These are phyloP conservation scores for Harringtonia lauricola DNA, from an alignment of 2,329 filamentous ascomycete species.

Conservation along the genomic window DNA sequence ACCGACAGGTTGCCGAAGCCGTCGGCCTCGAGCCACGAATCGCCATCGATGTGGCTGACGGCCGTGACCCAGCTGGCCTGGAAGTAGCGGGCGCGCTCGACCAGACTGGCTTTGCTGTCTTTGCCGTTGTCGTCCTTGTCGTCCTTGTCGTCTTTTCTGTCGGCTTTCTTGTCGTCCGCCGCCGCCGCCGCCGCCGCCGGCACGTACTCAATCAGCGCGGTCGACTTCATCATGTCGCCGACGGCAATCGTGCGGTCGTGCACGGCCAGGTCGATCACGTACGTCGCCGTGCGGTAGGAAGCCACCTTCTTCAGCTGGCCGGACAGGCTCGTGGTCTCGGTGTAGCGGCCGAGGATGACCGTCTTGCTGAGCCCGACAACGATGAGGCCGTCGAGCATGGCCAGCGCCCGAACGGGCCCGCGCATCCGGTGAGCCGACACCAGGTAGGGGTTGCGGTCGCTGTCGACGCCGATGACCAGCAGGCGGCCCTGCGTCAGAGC, in stretches of 20 bases:
- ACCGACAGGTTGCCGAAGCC: slow-evolving; percentile 80
- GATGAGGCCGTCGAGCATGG: slow-evolving; percentile 53
- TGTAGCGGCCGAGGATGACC: slow-evolving; percentile 48
- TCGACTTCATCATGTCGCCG: slow-evolving; percentile 87
- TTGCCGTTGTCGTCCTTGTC: background rate
- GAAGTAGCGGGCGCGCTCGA: slow-evolving; percentile 69
- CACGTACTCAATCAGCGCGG: slow-evolving; percentile 65
- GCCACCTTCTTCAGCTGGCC: slow-evolving; percentile 59
- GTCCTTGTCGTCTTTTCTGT: slow-evolving; percentile 11
- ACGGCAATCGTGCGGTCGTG: slow-evolving; percentile 68
- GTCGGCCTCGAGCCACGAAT: slow-evolving; percentile 75
- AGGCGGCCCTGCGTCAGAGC: slow-evolving; percentile 63
- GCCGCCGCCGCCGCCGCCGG: slow-evolving; percentile 24
- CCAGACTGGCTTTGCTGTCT: slow-evolving; percentile 29
- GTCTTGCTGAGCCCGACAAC: slow-evolving; percentile 87
- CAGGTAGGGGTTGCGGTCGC: slow-evolving; percentile 60
- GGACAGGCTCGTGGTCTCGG: slow-evolving; percentile 41
- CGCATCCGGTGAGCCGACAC: slow-evolving; percentile 60
- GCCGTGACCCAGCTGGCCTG: slow-evolving; percentile 76
- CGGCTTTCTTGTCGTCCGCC: slow-evolving; percentile 21
- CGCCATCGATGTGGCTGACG: slow-evolving; percentile 57
- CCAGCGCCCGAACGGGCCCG: slow-evolving; percentile 71
- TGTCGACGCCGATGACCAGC: slow-evolving; percentile 71
- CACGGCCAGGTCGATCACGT: slow-evolving; percentile 71
- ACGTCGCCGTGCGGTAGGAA: slow-evolving; percentile 70